Conservation (phyloP, 441 rosid genomes). For the Aquilaria agallochum region DNA sequence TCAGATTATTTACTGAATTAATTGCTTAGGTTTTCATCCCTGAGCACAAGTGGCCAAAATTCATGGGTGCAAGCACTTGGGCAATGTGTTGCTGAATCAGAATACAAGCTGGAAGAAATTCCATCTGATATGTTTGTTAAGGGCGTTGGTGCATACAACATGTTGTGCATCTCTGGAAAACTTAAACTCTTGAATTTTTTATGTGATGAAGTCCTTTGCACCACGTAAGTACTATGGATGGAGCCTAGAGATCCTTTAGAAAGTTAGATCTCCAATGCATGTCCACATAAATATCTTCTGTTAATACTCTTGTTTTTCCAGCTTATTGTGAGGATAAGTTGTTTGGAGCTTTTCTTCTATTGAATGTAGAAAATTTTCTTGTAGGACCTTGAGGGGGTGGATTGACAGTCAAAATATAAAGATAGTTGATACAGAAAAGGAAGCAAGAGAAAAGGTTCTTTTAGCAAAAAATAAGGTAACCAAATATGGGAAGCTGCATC, state of each 20-base stretch:
- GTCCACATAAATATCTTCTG: not conserved
- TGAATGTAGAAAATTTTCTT: constrained; percentile 8
- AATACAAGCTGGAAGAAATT: constrained; percentile 29
- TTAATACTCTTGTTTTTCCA: not conserved
- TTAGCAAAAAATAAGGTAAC: constrained; percentile 64
- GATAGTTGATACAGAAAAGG: constrained; percentile 39
- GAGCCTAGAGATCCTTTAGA: not conserved
- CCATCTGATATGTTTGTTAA: constrained; percentile 34
- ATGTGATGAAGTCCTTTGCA: constrained; percentile 76
- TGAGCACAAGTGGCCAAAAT: constrained; percentile 34
- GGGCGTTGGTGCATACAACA: constrained; percentile 48
- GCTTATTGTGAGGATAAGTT: too few relatives aligned
- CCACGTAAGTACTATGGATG: constrained; percentile 44
- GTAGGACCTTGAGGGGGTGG: constrained; percentile 53
- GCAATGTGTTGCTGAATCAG: constrained; percentile 40
- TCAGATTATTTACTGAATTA: constrained; percentile 14
- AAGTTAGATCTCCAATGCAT: not conserved
- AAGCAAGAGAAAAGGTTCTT: constrained; percentile 43
- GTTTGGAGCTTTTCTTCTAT: not conserved
- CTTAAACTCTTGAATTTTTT: constrained; percentile 71
- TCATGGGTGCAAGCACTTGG: constrained; percentile 63
- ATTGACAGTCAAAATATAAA: constrained; percentile 51
- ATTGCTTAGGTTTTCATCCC: constrained; percentile 41
- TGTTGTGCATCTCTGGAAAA: constrained; percentile 41
- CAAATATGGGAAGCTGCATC: not conserved